Evolutionary conservation across 2,329 filamentous ascomycete species (phyloP).

Genomic region (Talaromyces sp.): DNA sequence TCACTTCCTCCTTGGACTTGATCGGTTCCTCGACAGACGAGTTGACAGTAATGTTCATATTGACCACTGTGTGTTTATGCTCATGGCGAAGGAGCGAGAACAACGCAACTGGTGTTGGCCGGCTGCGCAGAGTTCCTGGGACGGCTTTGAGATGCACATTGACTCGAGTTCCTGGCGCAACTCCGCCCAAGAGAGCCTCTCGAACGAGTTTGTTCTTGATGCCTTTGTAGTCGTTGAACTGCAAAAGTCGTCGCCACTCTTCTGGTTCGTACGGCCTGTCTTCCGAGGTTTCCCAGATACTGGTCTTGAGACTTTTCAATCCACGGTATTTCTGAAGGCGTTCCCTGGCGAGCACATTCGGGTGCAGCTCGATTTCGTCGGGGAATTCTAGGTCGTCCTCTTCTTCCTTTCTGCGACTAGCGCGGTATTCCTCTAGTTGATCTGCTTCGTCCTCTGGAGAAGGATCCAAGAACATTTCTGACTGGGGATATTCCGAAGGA

Average conservation of each 20-base stretch:
- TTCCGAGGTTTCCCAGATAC: constrained; percentile 82
- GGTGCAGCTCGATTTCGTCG: constrained; percentile 92
- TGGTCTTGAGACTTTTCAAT: constrained; percentile 83
- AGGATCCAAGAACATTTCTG: constrained; percentile 80
- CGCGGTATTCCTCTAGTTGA: constrained; percentile 76
- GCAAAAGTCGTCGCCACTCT: constrained; percentile 80
- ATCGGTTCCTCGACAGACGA: constrained; percentile 70
- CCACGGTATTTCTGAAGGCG: constrained; percentile 81
- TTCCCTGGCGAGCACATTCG: constrained; percentile 79
- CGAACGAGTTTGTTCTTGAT: constrained; percentile 70
- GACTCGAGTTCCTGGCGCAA: constrained; percentile 77
- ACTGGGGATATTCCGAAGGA: constrained; percentile 86
- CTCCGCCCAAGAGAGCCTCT: constrained; percentile 84
- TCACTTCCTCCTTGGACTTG: constrained; percentile 86
- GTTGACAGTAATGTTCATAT: constrained; percentile 82
- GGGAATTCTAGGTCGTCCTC: constrained; percentile 93
- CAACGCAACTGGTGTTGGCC: constrained; percentile 60
- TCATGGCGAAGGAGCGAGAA: constrained; percentile 91
- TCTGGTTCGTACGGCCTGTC: constrained; percentile 82
- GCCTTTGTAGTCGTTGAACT: constrained; percentile 83
- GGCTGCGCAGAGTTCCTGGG: constrained; percentile 49
- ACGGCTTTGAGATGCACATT: constrained; percentile 66
- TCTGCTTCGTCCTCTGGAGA: constrained; percentile 77
- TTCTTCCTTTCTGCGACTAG: constrained; percentile 71
- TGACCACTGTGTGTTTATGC: constrained; percentile 85